Percentiles rank a stretch among this genome's conserved stretches.
Conservation (phyloP, 352 stramenopile genomes). For the Phytophthora citricola region DNA sequence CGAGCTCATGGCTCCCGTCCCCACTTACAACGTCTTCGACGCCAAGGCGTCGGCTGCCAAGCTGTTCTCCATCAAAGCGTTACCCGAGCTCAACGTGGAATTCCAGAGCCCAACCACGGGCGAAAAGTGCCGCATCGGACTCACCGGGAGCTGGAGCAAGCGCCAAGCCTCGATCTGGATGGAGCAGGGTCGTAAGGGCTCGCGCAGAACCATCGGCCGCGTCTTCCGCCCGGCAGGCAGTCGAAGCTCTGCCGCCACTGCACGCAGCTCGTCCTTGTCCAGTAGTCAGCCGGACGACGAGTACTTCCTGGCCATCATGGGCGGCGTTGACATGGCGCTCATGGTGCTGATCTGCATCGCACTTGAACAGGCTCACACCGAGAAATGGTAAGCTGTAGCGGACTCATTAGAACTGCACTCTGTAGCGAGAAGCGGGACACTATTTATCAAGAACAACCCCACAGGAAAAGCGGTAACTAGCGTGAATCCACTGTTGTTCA, state of each 20-base stretch:
- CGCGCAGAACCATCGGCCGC: slow-evolving; percentile 35
- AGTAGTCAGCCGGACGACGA: slow-evolving; percentile 33
- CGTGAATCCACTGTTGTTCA: slow-evolving; percentile 15
- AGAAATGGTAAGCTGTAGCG: slow-evolving; percentile 33
- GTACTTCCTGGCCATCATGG: slow-evolving; percentile 45
- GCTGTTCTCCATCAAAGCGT: slow-evolving; percentile 46
- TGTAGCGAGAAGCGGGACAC: slow-evolving; percentile 22
- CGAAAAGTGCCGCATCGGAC: slow-evolving; percentile 44
- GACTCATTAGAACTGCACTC: slow-evolving; percentile 14
- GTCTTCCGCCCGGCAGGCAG: slow-evolving; percentile 36
- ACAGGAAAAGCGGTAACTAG: slow-evolving; percentile 1
- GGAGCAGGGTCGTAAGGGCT: slow-evolving; percentile 31
- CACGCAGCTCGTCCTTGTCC: slow-evolving; percentile 27
- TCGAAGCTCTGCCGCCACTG: slow-evolving; percentile 30
- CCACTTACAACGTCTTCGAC: slow-evolving; percentile 48
- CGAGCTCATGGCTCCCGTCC: slow-evolving; percentile 40
- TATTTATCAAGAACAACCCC: slow-evolving; percentile 33
- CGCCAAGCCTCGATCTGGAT: slow-evolving; percentile 48
- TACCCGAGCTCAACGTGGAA: slow-evolving; percentile 41
- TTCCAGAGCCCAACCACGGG: slow-evolving; percentile 30
- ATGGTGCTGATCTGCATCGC: slow-evolving; percentile 54
- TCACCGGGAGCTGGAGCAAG: slow-evolving; percentile 38
- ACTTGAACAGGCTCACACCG: slow-evolving; percentile 40
- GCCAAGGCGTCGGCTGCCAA: slow-evolving; percentile 37
- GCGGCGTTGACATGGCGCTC: slow-evolving; percentile 48